These are phyloP conservation scores for Hypoxylon sp. DNA, from an alignment of 2,329 filamentous ascomycete species.

Conservation along the genomic window DNA sequence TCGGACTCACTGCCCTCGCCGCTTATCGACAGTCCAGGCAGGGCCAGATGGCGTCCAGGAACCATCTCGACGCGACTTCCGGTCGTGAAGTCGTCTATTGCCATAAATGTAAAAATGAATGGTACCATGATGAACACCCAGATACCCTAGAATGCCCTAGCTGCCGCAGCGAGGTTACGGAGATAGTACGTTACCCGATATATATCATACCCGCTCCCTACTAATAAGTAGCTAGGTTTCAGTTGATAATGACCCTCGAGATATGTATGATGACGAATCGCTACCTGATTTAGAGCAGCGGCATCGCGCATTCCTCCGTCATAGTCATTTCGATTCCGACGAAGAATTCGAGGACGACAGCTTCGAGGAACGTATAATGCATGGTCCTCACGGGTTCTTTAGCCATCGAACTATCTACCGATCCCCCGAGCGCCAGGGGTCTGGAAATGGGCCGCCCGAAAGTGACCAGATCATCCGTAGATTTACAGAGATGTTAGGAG, in stretches of 20 bases:
- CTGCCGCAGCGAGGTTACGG: constrained; percentile 84
- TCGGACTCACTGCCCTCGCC: constrained; percentile 71
- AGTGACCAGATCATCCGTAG: constrained; percentile 56
- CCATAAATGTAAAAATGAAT: constrained; percentile 84
- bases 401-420: constrained; percentile 57
- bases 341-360: constrained; percentile 68
- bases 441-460: constrained; percentile 39
- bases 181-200: constrained; percentile 77
- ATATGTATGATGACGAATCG: constrained; percentile 52
- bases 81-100: constrained; percentile 85
- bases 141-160: constrained; percentile 76
- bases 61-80: constrained; percentile 65
- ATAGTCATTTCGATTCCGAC: constrained; percentile 55
- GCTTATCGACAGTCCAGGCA: constrained; percentile 64
- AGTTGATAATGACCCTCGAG: constrained; percentile 74
- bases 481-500: constrained; percentile 57
- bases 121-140: constrained; percentile 79
- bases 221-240: constrained; percentile 62
- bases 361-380: constrained; percentile 66
- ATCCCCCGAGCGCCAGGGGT: constrained; percentile 41
- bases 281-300: constrained; percentile 50
- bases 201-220: background rate
- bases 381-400: constrained; percentile 60
- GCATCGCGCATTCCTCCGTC: constrained; percentile 41
- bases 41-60: constrained; percentile 57